Conservation (phyloP, 495 filamentous ascomycete species). For the Talaromyces borbonicus region DNA sequence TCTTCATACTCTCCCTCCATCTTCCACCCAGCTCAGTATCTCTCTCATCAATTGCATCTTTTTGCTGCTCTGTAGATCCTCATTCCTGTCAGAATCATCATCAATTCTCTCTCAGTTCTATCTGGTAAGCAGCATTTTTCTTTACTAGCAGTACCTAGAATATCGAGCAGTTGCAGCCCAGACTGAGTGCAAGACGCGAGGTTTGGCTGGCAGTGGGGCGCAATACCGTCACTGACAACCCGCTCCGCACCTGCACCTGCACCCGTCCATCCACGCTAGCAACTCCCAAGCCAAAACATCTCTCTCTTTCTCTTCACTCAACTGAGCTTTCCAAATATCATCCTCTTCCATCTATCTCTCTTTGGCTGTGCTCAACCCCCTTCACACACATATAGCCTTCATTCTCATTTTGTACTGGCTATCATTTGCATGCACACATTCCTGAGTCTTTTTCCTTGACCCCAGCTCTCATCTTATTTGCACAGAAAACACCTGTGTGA, state of each 20-base stretch:
- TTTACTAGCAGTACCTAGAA: too few relatives aligned
- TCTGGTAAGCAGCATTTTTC: constrained; percentile 8
- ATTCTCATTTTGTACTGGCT: constrained; percentile 5
- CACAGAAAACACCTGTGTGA: constrained; percentile 4
- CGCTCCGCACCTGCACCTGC: too few relatives aligned
- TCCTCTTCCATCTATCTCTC: background rate
- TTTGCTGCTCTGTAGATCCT: background rate
- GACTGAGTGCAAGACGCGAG: too few relatives aligned
- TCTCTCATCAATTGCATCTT: too few relatives aligned
- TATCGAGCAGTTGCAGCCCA: too few relatives aligned
- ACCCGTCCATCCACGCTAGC: constrained; percentile 38
- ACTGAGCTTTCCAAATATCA: too few relatives aligned
- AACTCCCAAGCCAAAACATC: constrained; percentile 38
- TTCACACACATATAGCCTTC: background rate
- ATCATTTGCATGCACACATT: constrained; percentile 7
- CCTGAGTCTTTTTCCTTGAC: constrained; percentile 16
- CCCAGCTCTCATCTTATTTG: constrained; percentile 1
- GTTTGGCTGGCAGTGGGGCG: constrained; percentile 28
- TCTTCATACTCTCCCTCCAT: background rate
- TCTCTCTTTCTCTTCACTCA: constrained; percentile 32
- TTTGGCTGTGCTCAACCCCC: background rate
- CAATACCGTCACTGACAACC: constrained; percentile 24
- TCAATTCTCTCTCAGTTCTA: constrained; percentile 2
- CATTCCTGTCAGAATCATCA: constrained; percentile 4
- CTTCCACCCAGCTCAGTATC: background rate